Evolutionary conservation across 2,329 filamentous ascomycete species (phyloP), one percentile per base, ranked within the genome.

Genomic region (Verruconis gallopava): DNA sequence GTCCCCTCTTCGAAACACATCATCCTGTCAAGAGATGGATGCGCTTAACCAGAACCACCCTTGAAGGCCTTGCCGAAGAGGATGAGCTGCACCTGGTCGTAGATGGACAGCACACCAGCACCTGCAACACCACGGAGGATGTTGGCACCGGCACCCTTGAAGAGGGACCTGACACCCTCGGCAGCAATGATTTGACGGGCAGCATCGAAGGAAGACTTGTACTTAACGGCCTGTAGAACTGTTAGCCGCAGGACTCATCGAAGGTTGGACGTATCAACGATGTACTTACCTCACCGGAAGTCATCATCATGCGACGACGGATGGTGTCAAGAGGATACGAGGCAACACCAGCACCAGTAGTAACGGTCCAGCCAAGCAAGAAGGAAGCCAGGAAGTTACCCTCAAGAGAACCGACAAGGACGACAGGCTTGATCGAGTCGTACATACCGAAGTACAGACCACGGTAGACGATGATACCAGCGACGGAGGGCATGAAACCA

Each of bases 301-400:
- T 98, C 91, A 98, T 98, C 91, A 98, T 98, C 91, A 98, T 98
- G 75, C 91, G 91, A 80, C 91, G 88, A 79, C 91, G 91, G 77
- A 98, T 86, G 65, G 91, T 98, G 73, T 98, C 91, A 66, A 98
- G 86, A 75, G 91, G 91, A 79, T 98, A 98, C 64, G 91, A 96
- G 73, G 91, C 91, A 70, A 98, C 94, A 93, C 91, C 91, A 71
- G 91, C 91, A 93, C 83, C 91, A 68, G 91, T 98, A 75, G 91
- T 98, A 78, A 98, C 91, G 71, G 76, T 74, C 91, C 91, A 98
- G 67, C 91, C 91, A 71, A 98, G 91, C 65, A 77, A 64, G 86
- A 98, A 98, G 56, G 91, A 98, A 68, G 91, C 91, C 63, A 98
- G 75, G 88, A 98, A 98, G 85, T 89, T 95, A 75, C 88, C 88